Conservation (phyloP, 305 asterid genomes). For the Fraxinus latifolia region DNA sequence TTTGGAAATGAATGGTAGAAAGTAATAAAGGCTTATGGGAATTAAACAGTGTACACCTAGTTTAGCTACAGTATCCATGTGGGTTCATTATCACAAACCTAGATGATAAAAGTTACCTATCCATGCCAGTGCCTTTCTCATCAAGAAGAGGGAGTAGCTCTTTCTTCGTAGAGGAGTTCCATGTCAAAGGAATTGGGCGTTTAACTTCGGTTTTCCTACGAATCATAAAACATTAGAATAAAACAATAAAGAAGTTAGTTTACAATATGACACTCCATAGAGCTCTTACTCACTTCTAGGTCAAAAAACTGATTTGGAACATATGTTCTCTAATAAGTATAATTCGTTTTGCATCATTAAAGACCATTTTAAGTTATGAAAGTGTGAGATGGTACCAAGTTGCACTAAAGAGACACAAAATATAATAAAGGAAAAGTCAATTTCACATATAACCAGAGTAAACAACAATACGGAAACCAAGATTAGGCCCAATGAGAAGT, state of each 20-base stretch:
- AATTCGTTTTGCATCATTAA: neutral
- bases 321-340: conserved; percentile 1
- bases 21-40: too few relatives aligned
- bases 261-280: too few relatives aligned
- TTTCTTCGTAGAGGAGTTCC: conserved; percentile 51
- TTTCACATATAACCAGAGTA: conserved; percentile 9
- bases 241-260: conserved; percentile 8
- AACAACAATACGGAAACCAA: neutral
- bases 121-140: conserved; percentile 76
- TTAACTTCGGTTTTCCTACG: conserved; percentile 91
- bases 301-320: neutral
- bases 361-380: neutral
- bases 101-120: conserved; percentile 49
- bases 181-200: conserved; percentile 94
- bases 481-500: neutral
- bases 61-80: too few relatives aligned
- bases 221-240: conserved; percentile 50
- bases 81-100: too few relatives aligned
- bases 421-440: neutral
- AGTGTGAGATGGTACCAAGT: neutral
- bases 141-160: conserved; percentile 71
- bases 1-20: too few relatives aligned
- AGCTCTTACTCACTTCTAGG: neutral
- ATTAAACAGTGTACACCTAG: too few relatives aligned
- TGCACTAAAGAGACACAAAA: neutral